A percentile compares a stretch with the other conserved stretches of the same genome.
phyloP scores from a whole-genome alignment of 192 early-diverging fungal species.

The Coemansia sp. region DNA sequence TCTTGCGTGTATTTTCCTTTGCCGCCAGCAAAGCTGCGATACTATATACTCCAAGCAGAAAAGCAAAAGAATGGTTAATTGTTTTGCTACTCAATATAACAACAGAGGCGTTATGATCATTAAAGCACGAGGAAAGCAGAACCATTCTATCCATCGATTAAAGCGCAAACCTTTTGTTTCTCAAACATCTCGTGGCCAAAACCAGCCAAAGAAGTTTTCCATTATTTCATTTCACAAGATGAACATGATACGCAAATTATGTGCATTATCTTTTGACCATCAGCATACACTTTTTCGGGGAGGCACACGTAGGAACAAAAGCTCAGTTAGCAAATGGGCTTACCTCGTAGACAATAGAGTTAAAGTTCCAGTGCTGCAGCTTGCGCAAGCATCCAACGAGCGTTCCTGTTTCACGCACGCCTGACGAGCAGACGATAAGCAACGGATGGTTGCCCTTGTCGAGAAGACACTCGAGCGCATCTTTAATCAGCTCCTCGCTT shows the following conservation, averaged over 20 bases:
- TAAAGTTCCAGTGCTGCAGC: conserved; percentile 95
- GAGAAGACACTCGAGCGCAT: conserved; percentile 84
- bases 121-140: neutral
- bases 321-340: too few relatives aligned
- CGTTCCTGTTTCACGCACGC: conserved; percentile 91
- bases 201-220: too few relatives aligned
- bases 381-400: conserved; percentile 91
- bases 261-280: conserved; percentile 1
- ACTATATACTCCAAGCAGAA: conserved; percentile 41
- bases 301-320: too few relatives aligned
- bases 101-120: neutral
- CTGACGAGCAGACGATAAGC: conserved; percentile 90
- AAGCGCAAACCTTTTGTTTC: too few relatives aligned
- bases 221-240: neutral
- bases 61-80: neutral
- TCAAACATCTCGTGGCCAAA: too few relatives aligned
- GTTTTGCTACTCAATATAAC: neutral
- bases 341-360: conserved; percentile 87
- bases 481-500: conserved; percentile 94
- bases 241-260: conserved; percentile 3
- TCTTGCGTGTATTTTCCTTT: conserved; percentile 86
- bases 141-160: too few relatives aligned
- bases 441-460: conserved; percentile 82
- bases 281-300: too few relatives aligned
- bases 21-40: conserved; percentile 87